These are phyloP conservation scores for Aciculosporium take DNA, from an alignment of 2,329 filamentous ascomycete genomes.

Conservation along the genomic window DNA sequence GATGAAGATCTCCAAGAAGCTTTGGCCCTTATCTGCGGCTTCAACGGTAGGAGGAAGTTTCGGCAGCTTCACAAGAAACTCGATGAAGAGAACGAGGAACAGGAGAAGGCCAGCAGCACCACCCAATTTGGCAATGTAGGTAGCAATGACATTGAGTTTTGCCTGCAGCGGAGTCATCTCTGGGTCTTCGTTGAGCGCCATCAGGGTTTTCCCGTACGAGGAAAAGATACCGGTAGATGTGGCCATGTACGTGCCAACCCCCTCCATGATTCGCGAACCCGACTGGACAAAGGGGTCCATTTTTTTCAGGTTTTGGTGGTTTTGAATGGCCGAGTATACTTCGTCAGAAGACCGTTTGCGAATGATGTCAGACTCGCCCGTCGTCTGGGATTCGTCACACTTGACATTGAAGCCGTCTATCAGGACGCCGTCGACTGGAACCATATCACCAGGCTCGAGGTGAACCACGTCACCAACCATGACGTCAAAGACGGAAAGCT, in stretches of 20 bases:
- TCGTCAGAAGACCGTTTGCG: constrained; percentile 54
- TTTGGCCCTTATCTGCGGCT: constrained; percentile 62
- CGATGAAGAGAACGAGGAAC: constrained; percentile 75
- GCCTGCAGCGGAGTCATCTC: constrained; percentile 65
- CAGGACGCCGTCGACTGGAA: constrained; percentile 60
- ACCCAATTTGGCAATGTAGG: constrained; percentile 65
- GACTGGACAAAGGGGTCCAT: constrained; percentile 79
- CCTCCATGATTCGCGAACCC: constrained; percentile 63
- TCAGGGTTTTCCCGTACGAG: constrained; percentile 61
- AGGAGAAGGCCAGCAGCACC: constrained; percentile 64
- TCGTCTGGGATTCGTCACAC: constrained; percentile 65
- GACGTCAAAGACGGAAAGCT: constrained; percentile 56
- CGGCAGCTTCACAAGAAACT: constrained; percentile 60
- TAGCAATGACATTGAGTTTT: constrained; percentile 60
- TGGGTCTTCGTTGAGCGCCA: constrained; percentile 58
- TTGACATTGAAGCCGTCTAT: constrained; percentile 62
- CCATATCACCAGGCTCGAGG: constrained; percentile 60
- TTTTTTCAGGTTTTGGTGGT: constrained; percentile 51
- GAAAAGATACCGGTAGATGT: constrained; percentile 62
- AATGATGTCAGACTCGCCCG: constrained; percentile 65
- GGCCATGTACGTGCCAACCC: constrained; percentile 59
- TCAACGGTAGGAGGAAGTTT: constrained; percentile 31
- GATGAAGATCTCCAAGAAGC: constrained; percentile 63
- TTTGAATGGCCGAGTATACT: constrained; percentile 55
- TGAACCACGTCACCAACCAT: constrained; percentile 57